Evolutionary conservation across 2,329 filamentous ascomycete species (phyloP), one percentile per base, ranked within the genome.

Genomic region (Emergomyces orientalis): DNA sequence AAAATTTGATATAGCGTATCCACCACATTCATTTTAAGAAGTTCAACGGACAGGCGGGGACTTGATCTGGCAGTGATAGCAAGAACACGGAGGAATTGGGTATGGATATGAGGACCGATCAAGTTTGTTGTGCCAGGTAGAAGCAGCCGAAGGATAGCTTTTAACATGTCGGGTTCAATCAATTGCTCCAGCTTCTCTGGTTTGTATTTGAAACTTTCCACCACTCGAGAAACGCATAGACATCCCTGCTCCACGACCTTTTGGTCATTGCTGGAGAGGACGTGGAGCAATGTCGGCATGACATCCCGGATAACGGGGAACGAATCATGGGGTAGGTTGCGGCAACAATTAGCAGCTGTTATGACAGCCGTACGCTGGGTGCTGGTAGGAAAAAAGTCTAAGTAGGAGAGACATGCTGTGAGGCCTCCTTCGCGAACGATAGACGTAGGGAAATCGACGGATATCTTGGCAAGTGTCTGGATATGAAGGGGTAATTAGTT

Each of bases 1-100:
- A 99, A 78, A 51, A 99, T 97, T 75, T 99, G 94, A 72, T 97
- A 99, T 1, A 99, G 80, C 0, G 94, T 99, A 75, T 97, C 94
- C 32, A 99, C 94, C 61, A 99, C 89, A 69, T 97, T 93, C 83
- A 97, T 90, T 76, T 93, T 96, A 74, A 99, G 87, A 14, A 99
- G 82, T 70, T 97, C 93, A 1, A 90, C 88, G 3, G 94, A 96
- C 27, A 97, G 81, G 17, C 84, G 84, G 22, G 94, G 91, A 72
- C 94, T 97, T 2, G 91, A 90, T 68, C 90, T 89, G 49, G 93
- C 91, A 3, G 90, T 92, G 68, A 96, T 95, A 5, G 92, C 90
- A 62, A 99, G 80, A 7, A 97, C 91, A 41, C 93, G 88, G 27
- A 99, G 82, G 72, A 99, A 97, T 71, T 96, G 91, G 0, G 95